Evolutionary conservation across 768 basidiomycete species (phyloP).

Genomic region (Lepiota brunneoincarnata): DNA sequence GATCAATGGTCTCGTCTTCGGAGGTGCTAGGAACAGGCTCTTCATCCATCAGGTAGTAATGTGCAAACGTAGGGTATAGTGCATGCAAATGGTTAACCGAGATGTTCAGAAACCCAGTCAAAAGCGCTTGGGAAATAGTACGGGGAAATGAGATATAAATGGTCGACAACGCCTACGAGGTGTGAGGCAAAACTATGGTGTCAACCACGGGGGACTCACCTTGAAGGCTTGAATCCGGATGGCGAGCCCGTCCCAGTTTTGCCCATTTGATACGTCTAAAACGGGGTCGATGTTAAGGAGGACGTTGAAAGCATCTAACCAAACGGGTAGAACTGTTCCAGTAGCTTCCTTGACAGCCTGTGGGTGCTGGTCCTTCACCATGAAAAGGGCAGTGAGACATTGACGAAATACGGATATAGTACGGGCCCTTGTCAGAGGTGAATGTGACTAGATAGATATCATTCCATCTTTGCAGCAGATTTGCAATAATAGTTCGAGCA

Average conservation of each 20-base stretch:
- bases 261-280: constrained; percentile 53
- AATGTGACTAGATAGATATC: constrained; percentile 49
- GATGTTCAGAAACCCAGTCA: constrained; percentile 55
- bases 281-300: constrained; percentile 65
- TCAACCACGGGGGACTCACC: constrained; percentile 37
- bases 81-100: constrained; percentile 59
- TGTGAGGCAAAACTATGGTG: neutral
- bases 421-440: constrained; percentile 78
- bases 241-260: constrained; percentile 79
- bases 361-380: constrained; percentile 93
- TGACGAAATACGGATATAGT: constrained; percentile 89
- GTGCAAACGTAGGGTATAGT: constrained; percentile 57
- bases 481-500: neutral
- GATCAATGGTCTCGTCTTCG: constrained; percentile 75
- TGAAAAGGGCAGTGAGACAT: constrained; percentile 85
- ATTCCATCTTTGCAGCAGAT: neutral
- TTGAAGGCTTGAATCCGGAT: constrained; percentile 84
- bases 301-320: constrained; percentile 88
- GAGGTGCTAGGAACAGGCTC: constrained; percentile 60
- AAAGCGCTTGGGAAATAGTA: constrained; percentile 53
- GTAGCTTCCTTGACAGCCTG: constrained; percentile 82
- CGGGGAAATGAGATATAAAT: constrained; percentile 83
- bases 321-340: constrained; percentile 77
- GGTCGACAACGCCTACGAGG: constrained; percentile 67
- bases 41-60: constrained; percentile 57